Evolutionary conservation across 345 rosid species (phyloP).

Genomic region (Mangifera indica): DNA sequence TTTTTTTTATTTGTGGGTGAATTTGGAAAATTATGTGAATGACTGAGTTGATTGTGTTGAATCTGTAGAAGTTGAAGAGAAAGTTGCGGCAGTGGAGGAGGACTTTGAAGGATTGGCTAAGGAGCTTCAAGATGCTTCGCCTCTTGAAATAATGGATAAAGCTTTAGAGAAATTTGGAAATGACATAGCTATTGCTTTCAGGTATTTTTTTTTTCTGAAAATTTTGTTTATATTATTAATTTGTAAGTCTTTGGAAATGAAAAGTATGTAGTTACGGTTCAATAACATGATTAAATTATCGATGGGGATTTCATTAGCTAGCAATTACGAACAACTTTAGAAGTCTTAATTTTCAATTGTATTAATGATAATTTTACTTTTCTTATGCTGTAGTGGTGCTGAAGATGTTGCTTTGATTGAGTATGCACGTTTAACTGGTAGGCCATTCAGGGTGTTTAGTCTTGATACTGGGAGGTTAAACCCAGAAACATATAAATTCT

Average conservation of each 20-base stretch:
- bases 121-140: slow-evolving; percentile 65
- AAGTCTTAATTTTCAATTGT: no score
- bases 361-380: not conserved
- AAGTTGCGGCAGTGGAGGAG: slow-evolving; percentile 43
- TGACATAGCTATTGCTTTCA: slow-evolving; percentile 92
- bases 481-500: slow-evolving; percentile 75
- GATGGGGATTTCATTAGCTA: no score
- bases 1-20: not conserved
- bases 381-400: slow-evolving; percentile 68
- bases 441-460: slow-evolving; percentile 85
- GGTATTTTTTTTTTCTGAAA: slow-evolving; percentile 35
- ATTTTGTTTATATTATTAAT: not conserved
- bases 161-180: slow-evolving; percentile 80
- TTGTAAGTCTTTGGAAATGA: not conserved
- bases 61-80: slow-evolving; percentile 60
- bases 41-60: not conserved
- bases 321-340: no score
- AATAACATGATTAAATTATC: no score
- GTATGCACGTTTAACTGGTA: slow-evolving; percentile 80
- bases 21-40: not conserved
- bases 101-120: slow-evolving; percentile 62
- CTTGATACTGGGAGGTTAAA: slow-evolving; percentile 91
- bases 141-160: slow-evolving; percentile 86
- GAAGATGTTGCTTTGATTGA: slow-evolving; percentile 96
- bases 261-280: no score